These are phyloP conservation scores for Saraca asoca DNA, from an alignment of 331 rosid species.

Conservation along the genomic window DNA sequence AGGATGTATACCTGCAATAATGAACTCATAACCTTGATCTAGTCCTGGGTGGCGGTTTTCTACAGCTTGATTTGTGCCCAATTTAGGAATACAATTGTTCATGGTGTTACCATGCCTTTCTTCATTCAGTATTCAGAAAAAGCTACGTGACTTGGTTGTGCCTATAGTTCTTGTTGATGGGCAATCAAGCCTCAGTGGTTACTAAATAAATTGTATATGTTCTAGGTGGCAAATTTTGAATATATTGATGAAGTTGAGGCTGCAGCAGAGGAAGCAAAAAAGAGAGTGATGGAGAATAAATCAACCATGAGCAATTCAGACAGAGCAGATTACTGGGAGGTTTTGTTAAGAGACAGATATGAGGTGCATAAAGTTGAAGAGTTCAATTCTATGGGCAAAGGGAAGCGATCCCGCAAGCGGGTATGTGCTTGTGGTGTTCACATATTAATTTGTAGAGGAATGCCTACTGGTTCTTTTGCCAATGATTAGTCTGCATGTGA, in stretches of 20 bases:
- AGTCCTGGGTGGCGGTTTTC: slow-evolving; percentile 4
- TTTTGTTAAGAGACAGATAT: slow-evolving; percentile 75
- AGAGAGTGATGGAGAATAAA: slow-evolving; percentile 47
- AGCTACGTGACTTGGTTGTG: neutral
- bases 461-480: slow-evolving; percentile 14
- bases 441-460: slow-evolving; percentile 10
- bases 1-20: neutral
- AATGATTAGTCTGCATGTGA: slow-evolving; percentile 24
- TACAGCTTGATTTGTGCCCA: slow-evolving; percentile 2
- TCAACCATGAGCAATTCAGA: slow-evolving; percentile 51
- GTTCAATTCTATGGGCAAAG: slow-evolving; percentile 85
- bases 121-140: neutral
- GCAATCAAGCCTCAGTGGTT: slow-evolving; percentile 5
- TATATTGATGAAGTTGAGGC: slow-evolving; percentile 90
- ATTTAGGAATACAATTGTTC: slow-evolving; percentile 1
- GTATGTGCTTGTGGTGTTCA: slow-evolving; percentile 40
- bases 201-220: slow-evolving; percentile 28
- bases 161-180: slow-evolving; percentile 22
- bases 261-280: slow-evolving; percentile 75
- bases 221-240: slow-evolving; percentile 94
- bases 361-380: slow-evolving; percentile 93
- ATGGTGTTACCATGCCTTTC: neutral
- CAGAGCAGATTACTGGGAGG: slow-evolving; percentile 87
- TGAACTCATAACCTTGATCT: neutral
- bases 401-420: slow-evolving; percentile 95